Conservation (phyloP, 177 flowering plant genomes). For the Telopea speciosissima region DNA sequence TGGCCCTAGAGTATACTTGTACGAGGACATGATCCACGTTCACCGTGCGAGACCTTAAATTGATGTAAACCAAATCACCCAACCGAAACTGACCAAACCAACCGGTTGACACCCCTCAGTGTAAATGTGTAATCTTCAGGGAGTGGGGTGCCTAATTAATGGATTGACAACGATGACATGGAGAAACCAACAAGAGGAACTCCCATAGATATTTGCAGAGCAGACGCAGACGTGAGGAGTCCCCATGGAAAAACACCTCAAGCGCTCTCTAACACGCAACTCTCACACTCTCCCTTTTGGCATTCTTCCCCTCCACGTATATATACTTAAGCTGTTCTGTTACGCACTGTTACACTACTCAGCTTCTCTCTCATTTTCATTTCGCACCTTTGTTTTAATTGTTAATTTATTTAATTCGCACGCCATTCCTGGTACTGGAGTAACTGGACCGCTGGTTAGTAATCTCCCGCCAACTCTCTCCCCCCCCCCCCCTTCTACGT, state of each 20-base stretch:
- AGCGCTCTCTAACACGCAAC: conserved; percentile 44
- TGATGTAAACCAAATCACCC: too few species aligned
- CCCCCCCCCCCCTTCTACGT: background rate
- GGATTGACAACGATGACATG: background rate
- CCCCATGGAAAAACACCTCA: conserved; percentile 36
- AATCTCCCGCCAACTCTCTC: background rate
- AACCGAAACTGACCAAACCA: too few species aligned
- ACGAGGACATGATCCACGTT: too few species aligned
- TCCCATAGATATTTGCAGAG: conserved; percentile 29
- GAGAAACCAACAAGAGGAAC: background rate
- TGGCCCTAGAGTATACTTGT: too few species aligned
- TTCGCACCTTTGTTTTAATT: background rate
- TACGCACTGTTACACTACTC: too few species aligned
- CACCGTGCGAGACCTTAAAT: too few species aligned
- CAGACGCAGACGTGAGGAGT: conserved; percentile 42
- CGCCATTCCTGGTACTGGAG: too few species aligned
- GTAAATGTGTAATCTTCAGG: too few species aligned
- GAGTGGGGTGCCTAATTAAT: too few species aligned
- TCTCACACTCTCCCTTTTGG: conserved; percentile 20
- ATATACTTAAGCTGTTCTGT: background rate
- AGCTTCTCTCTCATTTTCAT: background rate
- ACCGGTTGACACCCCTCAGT: too few species aligned
- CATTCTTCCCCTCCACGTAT: background rate
- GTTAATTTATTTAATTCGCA: background rate
- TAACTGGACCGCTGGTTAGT: conserved; percentile 10